phyloP scores from a whole-genome alignment of 805 yeast genomes.

The Kluyveromyces dobzhanskii region DNA sequence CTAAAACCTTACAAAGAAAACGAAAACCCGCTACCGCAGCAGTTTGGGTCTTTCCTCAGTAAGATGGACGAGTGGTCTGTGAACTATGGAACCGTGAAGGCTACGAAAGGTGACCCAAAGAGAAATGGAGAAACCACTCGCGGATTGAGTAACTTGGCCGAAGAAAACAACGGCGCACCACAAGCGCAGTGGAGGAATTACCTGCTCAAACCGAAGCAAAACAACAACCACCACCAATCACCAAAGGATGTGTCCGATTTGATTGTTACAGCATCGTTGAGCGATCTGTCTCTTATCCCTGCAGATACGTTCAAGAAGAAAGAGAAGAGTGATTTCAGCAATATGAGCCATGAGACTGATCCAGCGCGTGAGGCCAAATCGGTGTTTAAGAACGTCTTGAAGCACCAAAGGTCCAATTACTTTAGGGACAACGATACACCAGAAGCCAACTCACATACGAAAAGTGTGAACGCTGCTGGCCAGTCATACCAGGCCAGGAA shows the following conservation, averaged over 20 bases:
- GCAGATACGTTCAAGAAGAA: constrained; percentile 20
- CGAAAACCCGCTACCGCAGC: constrained; percentile 2
- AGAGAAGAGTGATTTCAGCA: constrained; percentile 4
- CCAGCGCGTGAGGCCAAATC: constrained; percentile 25
- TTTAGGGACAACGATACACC: constrained; percentile 4
- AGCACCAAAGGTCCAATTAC: constrained; percentile 17
- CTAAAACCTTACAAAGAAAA: constrained; percentile 2
- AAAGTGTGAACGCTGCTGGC: background rate
- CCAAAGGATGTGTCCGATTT: constrained; percentile 11
- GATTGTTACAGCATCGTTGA: constrained; percentile 20
- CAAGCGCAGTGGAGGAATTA: constrained; percentile 21
- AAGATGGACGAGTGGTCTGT: constrained; percentile 21
- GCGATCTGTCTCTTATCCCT: constrained; percentile 23
- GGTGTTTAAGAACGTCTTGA: constrained; percentile 21
- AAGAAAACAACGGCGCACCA: constrained; percentile 6
- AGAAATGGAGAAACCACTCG: constrained; percentile 2
- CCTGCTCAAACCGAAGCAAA: constrained; percentile 7
- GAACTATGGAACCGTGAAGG: constrained; percentile 19
- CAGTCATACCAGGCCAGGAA: background rate
- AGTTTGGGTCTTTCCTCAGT: constrained; percentile 5
- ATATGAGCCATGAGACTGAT: constrained; percentile 17
- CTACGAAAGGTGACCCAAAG: constrained; percentile 7
- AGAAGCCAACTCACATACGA: background rate
- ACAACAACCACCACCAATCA: background rate
- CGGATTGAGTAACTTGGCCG: background rate